Evolutionary conservation across 2,329 filamentous ascomycete genomes (phyloP), one percentile per base, ranked within the genome.

Genomic region (Gliomastix tumulicola): DNA sequence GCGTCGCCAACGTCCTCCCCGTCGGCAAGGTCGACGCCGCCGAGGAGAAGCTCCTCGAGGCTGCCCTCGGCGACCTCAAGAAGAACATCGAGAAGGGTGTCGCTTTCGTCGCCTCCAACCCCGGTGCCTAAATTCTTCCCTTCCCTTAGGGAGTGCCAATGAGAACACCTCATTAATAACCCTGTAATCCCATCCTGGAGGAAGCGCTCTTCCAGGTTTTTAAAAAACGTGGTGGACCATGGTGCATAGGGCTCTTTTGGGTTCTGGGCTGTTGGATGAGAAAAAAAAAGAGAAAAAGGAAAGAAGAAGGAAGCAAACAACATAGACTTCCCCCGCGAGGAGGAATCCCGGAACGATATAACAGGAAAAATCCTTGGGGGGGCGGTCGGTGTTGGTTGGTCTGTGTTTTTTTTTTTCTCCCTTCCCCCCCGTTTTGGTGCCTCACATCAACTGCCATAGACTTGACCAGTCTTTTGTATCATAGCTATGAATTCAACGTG

Each of bases 31-130:
- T 97, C 60, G 86, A 87, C 58, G 78, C 80, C 54, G 71, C 80
- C 65, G 92, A 98, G 83, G 71, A 94, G 79, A 81, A 82, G 68
- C 82, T 98, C 53, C 70, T 98, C 55, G 84, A 94, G 57, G 86
- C 80, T 56, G 84, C 79, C 76, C 72, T 97, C 51, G 71, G 62
- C 54, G 92, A 90, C 68, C 76, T 92, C 63, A 84, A 85, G 76
- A 85, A 84, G 79, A 96, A 97, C 82, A 96, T 97, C 63, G 72
- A 81, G 67, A 97, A 96, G 86, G 88, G 88, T 62, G 71, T 80
- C 44, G 51, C 62, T 41, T 82, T 82, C 46, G 76, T 74, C 44
- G 66, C 69, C 47, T 45, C 63, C 44, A 79, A 78, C 72, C 76
- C 76, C 49, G 65, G 66, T 53, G 76, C 77, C 58, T 79, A 78